Percentiles rank a stretch among this genome's conserved stretches.
phyloP scores from a whole-genome alignment of 1,139 yeast genomes.

The Blastobotrys ciferrii region DNA sequence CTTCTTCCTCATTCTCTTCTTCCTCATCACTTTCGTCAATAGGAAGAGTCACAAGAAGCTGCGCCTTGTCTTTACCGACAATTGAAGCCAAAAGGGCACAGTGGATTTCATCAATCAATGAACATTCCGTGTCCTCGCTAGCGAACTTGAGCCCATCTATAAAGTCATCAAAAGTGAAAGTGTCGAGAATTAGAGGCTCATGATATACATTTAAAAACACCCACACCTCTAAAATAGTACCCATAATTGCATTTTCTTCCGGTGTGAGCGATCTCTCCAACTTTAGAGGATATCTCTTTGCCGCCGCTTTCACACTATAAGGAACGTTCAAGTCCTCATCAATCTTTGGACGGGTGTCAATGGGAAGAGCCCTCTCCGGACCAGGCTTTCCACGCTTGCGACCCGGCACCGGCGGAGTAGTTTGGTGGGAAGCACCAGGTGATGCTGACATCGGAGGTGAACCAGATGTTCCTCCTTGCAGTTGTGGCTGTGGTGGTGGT shows the following conservation, averaged over 20 bases:
- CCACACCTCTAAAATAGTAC: constrained; percentile 59
- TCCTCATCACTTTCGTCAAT: constrained; percentile 29
- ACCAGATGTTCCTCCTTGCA: not conserved
- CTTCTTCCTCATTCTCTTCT: constrained; percentile 25
- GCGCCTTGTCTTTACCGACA: constrained; percentile 28
- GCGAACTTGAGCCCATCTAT: constrained; percentile 55
- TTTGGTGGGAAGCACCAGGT: not conserved
- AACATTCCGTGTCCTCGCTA: constrained; percentile 50
- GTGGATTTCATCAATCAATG: constrained; percentile 66
- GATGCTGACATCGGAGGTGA: not conserved
- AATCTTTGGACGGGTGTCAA: constrained; percentile 19
- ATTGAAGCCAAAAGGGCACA: constrained; percentile 48
- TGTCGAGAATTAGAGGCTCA: constrained; percentile 60
- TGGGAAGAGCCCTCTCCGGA: constrained; percentile 11
- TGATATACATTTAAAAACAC: constrained; percentile 70
- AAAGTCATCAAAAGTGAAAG: constrained; percentile 79
- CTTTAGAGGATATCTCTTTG: constrained; percentile 15
- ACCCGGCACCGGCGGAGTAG: not conserved
- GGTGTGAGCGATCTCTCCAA: constrained; percentile 12
- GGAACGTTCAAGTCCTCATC: constrained; percentile 29
- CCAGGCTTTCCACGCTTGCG: constrained; percentile 11
- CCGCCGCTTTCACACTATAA: constrained; percentile 13
- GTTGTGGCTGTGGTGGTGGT: not conserved
- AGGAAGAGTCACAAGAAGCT: constrained; percentile 45
- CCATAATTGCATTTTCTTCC: constrained; percentile 22